phyloP scores from a whole-genome alignment of 148 eudicot genomes.

The Fallopia convolvulus region DNA sequence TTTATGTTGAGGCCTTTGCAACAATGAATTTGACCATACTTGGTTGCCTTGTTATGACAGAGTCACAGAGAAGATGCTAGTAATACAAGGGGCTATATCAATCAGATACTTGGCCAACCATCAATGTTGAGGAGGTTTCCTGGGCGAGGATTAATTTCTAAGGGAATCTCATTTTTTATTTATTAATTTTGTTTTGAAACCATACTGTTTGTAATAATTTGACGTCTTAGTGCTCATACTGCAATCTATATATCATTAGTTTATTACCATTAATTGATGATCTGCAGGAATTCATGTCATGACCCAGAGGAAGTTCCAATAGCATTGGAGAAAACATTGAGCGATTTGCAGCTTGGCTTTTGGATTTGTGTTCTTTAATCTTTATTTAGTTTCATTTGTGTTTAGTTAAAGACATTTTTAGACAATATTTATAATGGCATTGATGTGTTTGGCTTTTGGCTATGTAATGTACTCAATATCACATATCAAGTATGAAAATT shows the following conservation, averaged over 20 bases:
- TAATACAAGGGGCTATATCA: constrained; percentile 88
- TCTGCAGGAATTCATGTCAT: constrained; percentile 48
- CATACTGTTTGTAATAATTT: no score
- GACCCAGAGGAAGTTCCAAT: constrained; percentile 52
- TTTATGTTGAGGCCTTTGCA: not conserved
- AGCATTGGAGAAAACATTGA: constrained; percentile 41
- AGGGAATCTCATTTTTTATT: constrained; percentile 13
- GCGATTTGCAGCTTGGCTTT: constrained; percentile 53
- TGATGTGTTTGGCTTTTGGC: no score
- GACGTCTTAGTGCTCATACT: no score
- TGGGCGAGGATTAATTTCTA: constrained; percentile 46
- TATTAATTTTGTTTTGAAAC: no score
- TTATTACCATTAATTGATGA: not conserved
- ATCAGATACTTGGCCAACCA: constrained; percentile 92
- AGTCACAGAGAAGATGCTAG: constrained; percentile 96
- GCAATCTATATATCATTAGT: no score
- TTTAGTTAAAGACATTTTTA: no score
- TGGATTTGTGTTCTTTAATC: no score
- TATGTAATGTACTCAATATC: no score
- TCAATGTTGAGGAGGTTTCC: constrained; percentile 85
- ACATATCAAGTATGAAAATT: no score
- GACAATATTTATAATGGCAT: no score
- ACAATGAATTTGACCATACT: constrained; percentile 1
- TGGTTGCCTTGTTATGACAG: not conserved
- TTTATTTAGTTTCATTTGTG: no score